Base-by-base conservation (phyloP, 1,284 basidiomycete genomes). In the Irpex sp. region DNA sequence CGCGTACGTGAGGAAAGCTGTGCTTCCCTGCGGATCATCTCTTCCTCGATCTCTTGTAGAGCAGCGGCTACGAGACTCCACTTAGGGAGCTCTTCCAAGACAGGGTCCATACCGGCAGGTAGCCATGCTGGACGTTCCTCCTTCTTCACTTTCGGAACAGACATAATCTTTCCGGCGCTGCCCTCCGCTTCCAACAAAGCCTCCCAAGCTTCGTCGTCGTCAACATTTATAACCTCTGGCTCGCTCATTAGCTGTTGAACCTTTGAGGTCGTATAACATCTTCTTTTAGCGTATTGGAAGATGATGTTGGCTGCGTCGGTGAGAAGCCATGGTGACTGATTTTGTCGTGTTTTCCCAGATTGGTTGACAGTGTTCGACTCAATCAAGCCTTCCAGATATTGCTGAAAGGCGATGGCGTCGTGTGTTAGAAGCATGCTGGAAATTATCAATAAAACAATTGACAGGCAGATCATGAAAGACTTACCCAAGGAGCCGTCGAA, bases 1-100 rank as follows among this genome's bases (percentile, higher is more conserved):
- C 6, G 62, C 72, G 50, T 58, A 74, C 68, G 67, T 35, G 65
- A 67, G 70, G 65, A 77, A 68, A 75, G 60, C 35, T 66, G 75
- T 54, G 79, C 79, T 67, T 86, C 85, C 68, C 84, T 81, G 60
- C 83, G 77, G 63, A 91, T 79, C 58, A 95, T 92, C 68, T 95
- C 93, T 65, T 90, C 89, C 75, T 99, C 97, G 4, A 96, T 92
- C 77, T 99, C 97, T 65, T 94, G 84, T 57, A 99, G 74, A 0
- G 97, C 85, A 11, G 95, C 93, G 0, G 88, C 85, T 3, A 99
- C 78, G 3, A 98, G 75, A 59, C 83, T 84, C 97, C 97, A 99
- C 72, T 99, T 99, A 0, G 97, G 97, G 47, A 93, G 83, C 72
- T 98, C 96, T 74, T 99, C 97, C 17, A 99, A 80, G 0, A 95